These are phyloP conservation scores for Calonectria hawksworthii DNA, from an alignment of 2,329 filamentous ascomycete genomes.

Conservation along the genomic window DNA sequence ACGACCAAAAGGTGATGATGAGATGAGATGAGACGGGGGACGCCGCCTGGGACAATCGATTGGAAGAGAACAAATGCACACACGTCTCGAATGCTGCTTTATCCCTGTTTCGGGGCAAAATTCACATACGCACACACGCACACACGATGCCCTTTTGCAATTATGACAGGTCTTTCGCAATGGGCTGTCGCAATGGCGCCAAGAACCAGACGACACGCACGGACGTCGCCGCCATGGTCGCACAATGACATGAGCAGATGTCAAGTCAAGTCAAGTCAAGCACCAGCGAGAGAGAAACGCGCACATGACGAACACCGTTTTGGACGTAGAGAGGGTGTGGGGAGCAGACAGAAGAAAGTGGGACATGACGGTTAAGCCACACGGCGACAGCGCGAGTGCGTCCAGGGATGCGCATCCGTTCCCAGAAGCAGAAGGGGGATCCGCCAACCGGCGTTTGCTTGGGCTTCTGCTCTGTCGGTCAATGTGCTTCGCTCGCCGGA, in stretches of 20 bases:
- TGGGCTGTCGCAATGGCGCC: conserved; percentile 35
- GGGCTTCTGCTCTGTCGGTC: neutral
- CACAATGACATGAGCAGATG: conserved; percentile 25
- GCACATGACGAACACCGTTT: conserved; percentile 41
- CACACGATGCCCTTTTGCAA: neutral
- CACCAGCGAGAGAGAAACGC: neutral
- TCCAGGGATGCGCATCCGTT: conserved; percentile 17
- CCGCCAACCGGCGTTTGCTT: too few species aligned
- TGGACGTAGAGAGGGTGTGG: conserved; percentile 33
- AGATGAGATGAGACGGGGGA: conserved; percentile 10
- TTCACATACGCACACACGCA: neutral
- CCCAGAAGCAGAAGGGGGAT: neutral
- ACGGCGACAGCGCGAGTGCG: neutral
- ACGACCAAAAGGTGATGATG: neutral
- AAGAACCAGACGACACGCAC: conserved; percentile 40
- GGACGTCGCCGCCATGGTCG: conserved; percentile 43
- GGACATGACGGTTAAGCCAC: conserved; percentile 28
- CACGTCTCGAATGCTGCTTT: neutral
- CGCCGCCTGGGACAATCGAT: neutral
- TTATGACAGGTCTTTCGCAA: conserved; percentile 39
- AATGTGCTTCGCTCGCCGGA: neutral
- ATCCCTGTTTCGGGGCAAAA: neutral
- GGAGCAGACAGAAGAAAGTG: too few species aligned
- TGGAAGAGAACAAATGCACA: neutral
- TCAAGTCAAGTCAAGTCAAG: too few species aligned